These are phyloP conservation scores for Aristolochia contorta DNA, from an alignment of 164 flowering plant genomes.

Conservation along the genomic window DNA sequence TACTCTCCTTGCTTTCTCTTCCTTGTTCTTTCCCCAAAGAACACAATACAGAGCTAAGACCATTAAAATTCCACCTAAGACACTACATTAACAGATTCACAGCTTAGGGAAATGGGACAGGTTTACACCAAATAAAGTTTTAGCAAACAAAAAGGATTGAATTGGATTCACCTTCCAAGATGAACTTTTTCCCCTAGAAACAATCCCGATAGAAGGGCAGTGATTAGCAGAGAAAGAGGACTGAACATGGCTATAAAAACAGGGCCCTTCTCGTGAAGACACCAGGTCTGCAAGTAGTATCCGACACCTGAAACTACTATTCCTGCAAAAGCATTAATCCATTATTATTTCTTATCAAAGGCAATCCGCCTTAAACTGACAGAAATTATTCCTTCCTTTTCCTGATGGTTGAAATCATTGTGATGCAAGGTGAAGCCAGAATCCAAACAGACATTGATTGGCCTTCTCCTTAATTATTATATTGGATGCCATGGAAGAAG, in stretches of 20 bases:
- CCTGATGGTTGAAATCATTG: no score
- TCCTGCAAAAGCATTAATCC: not conserved
- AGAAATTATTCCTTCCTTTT: no score
- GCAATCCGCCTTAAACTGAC: no score
- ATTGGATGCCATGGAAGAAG: no score
- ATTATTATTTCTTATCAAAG: no score
- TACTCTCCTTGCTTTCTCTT: not conserved
- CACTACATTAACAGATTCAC: not conserved
- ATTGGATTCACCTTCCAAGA: constrained; percentile 13
- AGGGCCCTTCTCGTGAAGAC: constrained; percentile 18
- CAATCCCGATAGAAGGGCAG: not conserved
- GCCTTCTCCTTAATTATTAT: no score
- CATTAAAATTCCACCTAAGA: constrained; percentile 8
- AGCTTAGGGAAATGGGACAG: not conserved
- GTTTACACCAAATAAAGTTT: not conserved
- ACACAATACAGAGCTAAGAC: constrained; percentile 10
- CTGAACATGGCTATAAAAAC: constrained; percentile 15
- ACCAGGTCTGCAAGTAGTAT: constrained; percentile 15
- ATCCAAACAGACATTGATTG: no score
- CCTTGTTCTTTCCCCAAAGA: constrained; percentile 15
- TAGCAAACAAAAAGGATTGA: not conserved
- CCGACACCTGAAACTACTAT: constrained; percentile 5
- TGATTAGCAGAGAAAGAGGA: constrained; percentile 12
- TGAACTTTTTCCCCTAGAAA: no score
- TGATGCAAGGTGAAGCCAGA: no score